Evolutionary conservation across 306 rosid genomes (phyloP).

Genomic region (Glycyrrhiza uralensis): DNA sequence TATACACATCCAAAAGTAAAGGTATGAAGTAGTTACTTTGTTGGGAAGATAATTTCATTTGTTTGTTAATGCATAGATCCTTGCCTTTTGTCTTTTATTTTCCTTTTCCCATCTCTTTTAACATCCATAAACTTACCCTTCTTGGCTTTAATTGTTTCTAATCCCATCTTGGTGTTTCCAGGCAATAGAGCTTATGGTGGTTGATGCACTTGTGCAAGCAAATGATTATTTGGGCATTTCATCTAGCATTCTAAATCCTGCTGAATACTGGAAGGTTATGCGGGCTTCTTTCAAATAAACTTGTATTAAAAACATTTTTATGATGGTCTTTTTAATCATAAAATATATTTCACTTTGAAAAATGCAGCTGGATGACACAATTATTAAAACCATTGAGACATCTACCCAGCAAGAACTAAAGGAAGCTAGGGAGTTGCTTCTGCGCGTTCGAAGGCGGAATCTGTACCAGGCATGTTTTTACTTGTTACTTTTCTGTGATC

Average conservation of each 20-base stretch:
- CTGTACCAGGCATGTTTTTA: conserved; percentile 67
- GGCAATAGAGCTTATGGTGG: conserved; percentile 94
- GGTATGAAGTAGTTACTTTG: conserved; percentile 39
- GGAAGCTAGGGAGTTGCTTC: conserved; percentile 79
- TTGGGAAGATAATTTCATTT: conserved; percentile 6
- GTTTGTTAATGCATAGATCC: conserved; percentile 4
- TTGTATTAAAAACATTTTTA: not conserved
- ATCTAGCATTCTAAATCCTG: conserved; percentile 60
- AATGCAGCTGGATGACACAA: conserved; percentile 87
- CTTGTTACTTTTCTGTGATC: conserved; percentile 11
- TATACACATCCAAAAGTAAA: conserved; percentile 91
- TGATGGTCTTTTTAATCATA: not conserved
- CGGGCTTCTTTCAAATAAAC: conserved; percentile 17
- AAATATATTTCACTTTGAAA: conserved; percentile 20
- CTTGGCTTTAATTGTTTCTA: conserved; percentile 18
- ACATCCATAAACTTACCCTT: not conserved
- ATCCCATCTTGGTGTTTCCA: conserved; percentile 34
- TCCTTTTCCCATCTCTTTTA: not conserved
- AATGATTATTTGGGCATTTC: conserved; percentile 64
- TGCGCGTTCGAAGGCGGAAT: conserved; percentile 82
- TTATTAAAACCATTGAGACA: conserved; percentile 82
- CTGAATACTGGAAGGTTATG: conserved; percentile 90
- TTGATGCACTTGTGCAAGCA: conserved; percentile 78
- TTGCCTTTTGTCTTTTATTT: not conserved
- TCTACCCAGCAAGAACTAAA: conserved; percentile 58